A percentile compares a stretch with the other conserved stretches of the same genome.
phyloP scores from a whole-genome alignment of 2,329 filamentous ascomycete species.

The Zymoseptoria passerinii region DNA sequence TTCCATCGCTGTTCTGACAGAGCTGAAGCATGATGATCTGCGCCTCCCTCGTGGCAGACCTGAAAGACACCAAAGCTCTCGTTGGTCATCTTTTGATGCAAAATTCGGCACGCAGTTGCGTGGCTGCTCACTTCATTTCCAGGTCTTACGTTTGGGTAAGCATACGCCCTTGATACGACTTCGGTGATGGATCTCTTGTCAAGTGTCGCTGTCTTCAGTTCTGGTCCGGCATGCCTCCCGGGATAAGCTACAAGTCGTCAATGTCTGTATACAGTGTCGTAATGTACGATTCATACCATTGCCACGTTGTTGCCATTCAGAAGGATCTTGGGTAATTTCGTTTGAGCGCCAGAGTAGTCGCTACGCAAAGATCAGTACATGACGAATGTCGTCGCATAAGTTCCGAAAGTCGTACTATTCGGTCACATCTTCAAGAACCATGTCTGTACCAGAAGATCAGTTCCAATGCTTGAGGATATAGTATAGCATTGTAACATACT shows the following conservation, averaged over 20 bases:
- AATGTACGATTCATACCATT: constrained; percentile 62
- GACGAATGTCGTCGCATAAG: neutral
- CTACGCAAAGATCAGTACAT: constrained; percentile 39
- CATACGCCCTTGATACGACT: neutral
- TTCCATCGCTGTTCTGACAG: too few species aligned
- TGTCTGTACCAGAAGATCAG: constrained; percentile 52
- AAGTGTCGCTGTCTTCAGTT: constrained; percentile 2
- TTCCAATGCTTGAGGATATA: constrained; percentile 1
- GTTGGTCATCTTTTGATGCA: too few species aligned
- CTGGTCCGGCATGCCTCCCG: constrained; percentile 22
- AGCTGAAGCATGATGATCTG: too few species aligned
- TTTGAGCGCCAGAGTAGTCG: constrained; percentile 78
- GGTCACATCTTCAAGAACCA: constrained; percentile 95
- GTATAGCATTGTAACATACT: constrained; percentile 57
- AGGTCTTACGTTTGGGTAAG: neutral
- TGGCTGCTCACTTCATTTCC: too few species aligned
- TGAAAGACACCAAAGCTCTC: too few species aligned
- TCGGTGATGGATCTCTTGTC: neutral
- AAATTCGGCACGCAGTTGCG: too few species aligned
- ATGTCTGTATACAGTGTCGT: neutral
- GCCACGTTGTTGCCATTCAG: constrained; percentile 98
- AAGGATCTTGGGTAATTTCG: constrained; percentile 86
- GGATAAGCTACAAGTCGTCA: constrained; percentile 15
- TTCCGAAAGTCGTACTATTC: constrained; percentile 62
- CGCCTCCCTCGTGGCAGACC: too few species aligned